Evolutionary conservation across 2,329 filamentous ascomycete species (phyloP).

Genomic region (Allantophomopsis cytisporea): DNA sequence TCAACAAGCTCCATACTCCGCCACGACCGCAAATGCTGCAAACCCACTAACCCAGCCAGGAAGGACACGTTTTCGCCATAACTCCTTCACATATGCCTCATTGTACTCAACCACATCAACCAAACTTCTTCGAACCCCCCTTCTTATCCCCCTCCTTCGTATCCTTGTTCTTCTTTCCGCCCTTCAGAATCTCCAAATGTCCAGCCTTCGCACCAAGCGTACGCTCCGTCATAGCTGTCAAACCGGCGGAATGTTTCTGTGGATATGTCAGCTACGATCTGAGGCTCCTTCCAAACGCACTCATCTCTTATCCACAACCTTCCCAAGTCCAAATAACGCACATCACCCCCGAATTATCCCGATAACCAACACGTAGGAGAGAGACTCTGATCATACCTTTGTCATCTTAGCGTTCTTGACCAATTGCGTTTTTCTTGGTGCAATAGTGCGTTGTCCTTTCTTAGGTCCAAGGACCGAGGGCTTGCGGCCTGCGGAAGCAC

Average conservation of each 20-base stretch:
- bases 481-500: conserved; percentile 12
- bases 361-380: neutral
- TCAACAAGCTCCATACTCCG: too few relatives aligned
- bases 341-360: conserved; percentile 1
- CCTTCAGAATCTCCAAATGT: conserved; percentile 54
- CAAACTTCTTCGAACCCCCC: conserved; percentile 19
- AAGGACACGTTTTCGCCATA: too few relatives aligned
- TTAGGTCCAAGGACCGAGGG: conserved; percentile 30
- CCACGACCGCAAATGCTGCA: too few relatives aligned
- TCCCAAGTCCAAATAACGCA: neutral
- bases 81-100: too few relatives aligned
- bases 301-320: neutral
- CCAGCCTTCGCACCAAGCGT: conserved; percentile 52
- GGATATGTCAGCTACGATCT: neutral
- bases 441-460: conserved; percentile 46
- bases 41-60: too few relatives aligned
- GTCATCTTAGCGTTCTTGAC: conserved; percentile 47
- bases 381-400: conserved; percentile 28
- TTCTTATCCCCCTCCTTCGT: conserved; percentile 20
- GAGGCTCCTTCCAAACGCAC: neutral
- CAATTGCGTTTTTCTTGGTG: conserved; percentile 49
- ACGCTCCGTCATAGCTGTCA: conserved; percentile 53
- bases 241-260: conserved; percentile 46
- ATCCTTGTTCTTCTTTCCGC: conserved; percentile 47
- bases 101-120: conserved; percentile 7